Evolutionary conservation across 139 green algal genomes (phyloP).

Genomic region (Deuterostichococcus epilithicus): DNA sequence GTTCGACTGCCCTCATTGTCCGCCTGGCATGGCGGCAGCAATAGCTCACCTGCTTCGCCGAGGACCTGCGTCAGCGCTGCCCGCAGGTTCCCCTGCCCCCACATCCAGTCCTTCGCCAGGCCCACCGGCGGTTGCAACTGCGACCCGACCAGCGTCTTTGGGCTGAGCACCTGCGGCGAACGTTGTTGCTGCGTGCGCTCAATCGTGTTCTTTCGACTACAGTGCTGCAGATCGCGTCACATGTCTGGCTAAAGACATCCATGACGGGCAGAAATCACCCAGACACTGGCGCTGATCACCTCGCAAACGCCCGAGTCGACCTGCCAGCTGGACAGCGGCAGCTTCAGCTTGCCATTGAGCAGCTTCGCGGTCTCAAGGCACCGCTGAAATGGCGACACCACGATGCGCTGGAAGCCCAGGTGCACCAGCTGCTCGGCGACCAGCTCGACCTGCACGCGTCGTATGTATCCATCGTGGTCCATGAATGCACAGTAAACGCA

Average conservation of each 20-base stretch:
- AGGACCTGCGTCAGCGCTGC: not conserved
- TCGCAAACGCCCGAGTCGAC: conserved; percentile 15
- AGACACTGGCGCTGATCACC: not conserved
- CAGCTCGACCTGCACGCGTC: not conserved
- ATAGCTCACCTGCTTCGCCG: not conserved
- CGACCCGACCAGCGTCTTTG: not conserved
- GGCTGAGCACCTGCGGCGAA: not conserved
- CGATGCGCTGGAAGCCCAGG: not conserved
- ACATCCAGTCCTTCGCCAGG: not conserved
- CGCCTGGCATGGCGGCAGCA: no score
- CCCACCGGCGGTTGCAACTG: not conserved
- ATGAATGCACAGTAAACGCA: no score
- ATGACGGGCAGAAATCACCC: no score
- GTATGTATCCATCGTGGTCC: no score
- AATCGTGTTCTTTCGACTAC: no score
- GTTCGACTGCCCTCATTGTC: no score
- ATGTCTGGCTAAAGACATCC: no score
- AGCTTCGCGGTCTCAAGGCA: conserved; percentile 11
- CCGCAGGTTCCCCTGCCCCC: not conserved
- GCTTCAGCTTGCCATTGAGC: not conserved
- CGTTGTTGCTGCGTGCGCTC: no score
- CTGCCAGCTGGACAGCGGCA: not conserved
- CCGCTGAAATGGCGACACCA: conserved; percentile 16
- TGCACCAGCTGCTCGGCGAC: not conserved
- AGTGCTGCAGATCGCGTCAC: no score